Base-by-base conservation (phyloP, 1,139 yeast genomes). In the Kodamaea plutei region DNA sequence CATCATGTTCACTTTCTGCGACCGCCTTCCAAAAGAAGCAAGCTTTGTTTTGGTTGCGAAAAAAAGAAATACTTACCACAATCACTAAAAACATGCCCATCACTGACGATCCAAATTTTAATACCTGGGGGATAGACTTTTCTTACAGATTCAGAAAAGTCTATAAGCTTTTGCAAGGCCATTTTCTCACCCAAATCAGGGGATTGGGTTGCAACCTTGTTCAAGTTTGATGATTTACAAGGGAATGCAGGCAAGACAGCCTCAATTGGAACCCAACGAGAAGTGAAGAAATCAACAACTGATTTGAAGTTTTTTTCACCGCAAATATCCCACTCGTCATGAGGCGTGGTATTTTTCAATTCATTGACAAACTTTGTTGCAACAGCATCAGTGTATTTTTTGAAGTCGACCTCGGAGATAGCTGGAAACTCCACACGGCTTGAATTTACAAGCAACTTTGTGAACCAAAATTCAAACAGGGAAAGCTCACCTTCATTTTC, bases 231-330 rank as follows among this genome's bases (percentile, higher is more conserved):
- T 0, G 81, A 73, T 45, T 76, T 76, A 45, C 82, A 76, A 3
- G 83, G 83, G 41, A 76, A 76, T 1, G 82, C 83, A 3, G 83
- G 83, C 31, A 76, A 54, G 6, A 75, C 78, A 7, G 78, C 75
- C 48, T 75, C 78, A 36, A 76, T 60, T 24, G 64, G 61, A 19
- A 64, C 41, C 36, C 61, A 56, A 41, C 75, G 61, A 26, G 67
- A 58, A 9, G 77, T 73, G 46, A 70, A 76, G 44, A 69, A 73
- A 25, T 58, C 58, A 16, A 70, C 64, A 30, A 58, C 62, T 20
- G 56, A 44, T 13, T 58, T 50, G 41, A 75, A 73, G 37, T 59
- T 56, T 0, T 46, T 55, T 26, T 61, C 56, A 3, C 81, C 80
- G 4, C 61, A 62, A 7, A 42, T 39, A 8, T 56, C 56, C 82